phyloP scores from a whole-genome alignment of 768 basidiomycete genomes.

The Amanita fuliginea region DNA sequence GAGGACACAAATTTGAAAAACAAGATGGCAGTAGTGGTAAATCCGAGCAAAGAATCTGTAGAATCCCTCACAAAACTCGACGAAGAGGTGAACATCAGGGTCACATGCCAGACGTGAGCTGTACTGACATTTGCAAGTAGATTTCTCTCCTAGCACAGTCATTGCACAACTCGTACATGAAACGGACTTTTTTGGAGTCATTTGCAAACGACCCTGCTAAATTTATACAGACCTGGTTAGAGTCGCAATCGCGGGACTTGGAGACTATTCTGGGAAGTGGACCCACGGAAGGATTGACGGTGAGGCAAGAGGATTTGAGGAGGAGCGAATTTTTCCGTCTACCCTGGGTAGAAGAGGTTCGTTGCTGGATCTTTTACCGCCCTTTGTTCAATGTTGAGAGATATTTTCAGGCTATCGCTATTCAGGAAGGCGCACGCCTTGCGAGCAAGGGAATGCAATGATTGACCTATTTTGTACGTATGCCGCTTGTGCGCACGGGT shows the following conservation, averaged over 20 bases:
- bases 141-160: conserved; percentile 79
- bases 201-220: conserved; percentile 71
- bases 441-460: conserved; percentile 38
- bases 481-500: too few species aligned
- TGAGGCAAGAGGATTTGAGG: conserved; percentile 81
- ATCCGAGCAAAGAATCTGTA: conserved; percentile 58
- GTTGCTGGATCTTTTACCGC: conserved; percentile 8
- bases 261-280: conserved; percentile 87
- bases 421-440: conserved; percentile 72
- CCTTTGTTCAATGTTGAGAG: neutral
- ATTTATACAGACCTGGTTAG: conserved; percentile 86
- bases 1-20: conserved; percentile 70
- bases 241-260: conserved; percentile 85
- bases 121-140: conserved; percentile 23
- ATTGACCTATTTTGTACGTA: neutral
- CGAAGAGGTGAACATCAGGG: conserved; percentile 63
- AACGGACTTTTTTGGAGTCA: conserved; percentile 73
- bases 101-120: neutral
- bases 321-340: conserved; percentile 85
- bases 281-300: conserved; percentile 62
- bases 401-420: conserved; percentile 54
- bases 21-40: conserved; percentile 63
- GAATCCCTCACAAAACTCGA: conserved; percentile 65
- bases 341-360: conserved; percentile 79
- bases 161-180: conserved; percentile 77